phyloP scores from a whole-genome alignment of 75 land plant species.

The Cryptomeria japonica region DNA sequence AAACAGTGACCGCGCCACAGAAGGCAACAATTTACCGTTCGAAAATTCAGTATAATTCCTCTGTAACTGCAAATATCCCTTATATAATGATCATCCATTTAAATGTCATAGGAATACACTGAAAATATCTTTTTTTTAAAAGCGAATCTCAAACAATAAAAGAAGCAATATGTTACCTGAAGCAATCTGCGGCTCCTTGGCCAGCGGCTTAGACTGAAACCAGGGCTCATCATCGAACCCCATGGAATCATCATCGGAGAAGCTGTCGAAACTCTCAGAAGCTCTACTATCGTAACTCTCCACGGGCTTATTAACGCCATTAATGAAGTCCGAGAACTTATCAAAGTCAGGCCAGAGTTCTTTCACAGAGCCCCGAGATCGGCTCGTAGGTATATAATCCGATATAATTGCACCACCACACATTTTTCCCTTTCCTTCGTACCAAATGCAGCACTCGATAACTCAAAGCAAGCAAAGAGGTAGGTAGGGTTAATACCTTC shows the following conservation, averaged over 20 bases:
- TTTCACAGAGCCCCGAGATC: not conserved
- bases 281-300: not conserved
- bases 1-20: too few species aligned
- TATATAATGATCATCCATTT: too few species aligned
- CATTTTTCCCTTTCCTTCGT: not conserved
- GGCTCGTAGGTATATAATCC: not conserved
- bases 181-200: not conserved
- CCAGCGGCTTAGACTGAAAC: not conserved
- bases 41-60: too few species aligned
- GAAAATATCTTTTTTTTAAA: too few species aligned
- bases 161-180: not conserved
- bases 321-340: slow-evolving; percentile 2
- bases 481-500: too few species aligned
- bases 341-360: slow-evolving; percentile 13
- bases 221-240: not conserved
- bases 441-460: not conserved
- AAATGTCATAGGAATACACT: not conserved
- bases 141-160: not conserved
- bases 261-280: not conserved
- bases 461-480: too few species aligned
- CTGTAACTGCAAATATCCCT: too few species aligned
- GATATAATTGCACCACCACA: slow-evolving; percentile 13
- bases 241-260: not conserved
- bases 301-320: not conserved
- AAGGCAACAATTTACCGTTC: too few species aligned